A percentile compares a stretch with the other conserved stretches of the same genome.
phyloP scores from a whole-genome alignment of 805 yeast genomes.

The Starmerella bombi region DNA sequence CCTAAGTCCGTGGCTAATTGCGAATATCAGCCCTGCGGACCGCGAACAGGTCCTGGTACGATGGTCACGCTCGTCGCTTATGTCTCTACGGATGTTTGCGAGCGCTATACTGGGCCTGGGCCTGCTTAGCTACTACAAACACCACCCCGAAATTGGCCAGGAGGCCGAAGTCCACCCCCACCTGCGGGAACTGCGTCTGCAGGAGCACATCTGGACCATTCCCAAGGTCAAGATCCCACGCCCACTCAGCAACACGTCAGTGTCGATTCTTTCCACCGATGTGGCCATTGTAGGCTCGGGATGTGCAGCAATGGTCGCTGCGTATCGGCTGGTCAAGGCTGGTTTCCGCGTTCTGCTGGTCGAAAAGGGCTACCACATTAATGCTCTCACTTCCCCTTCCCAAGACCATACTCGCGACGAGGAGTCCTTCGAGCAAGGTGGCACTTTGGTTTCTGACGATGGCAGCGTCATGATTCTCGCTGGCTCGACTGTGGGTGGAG shows the following conservation, averaged over 20 bases:
- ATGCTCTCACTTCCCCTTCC: slow-evolving; percentile 28
- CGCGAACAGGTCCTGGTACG: slow-evolving; percentile 27
- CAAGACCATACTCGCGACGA: slow-evolving; percentile 30
- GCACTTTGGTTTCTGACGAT: slow-evolving; percentile 29
- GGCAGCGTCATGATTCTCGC: slow-evolving; percentile 33
- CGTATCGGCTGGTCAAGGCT: slow-evolving; percentile 33
- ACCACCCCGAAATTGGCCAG: slow-evolving; percentile 6
- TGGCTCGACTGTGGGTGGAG: slow-evolving; percentile 46
- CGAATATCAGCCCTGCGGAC: slow-evolving; percentile 25
- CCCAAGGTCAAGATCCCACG: slow-evolving; percentile 10
- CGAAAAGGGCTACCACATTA: slow-evolving; percentile 39
- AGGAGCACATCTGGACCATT: slow-evolving; percentile 1
- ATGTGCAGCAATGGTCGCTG: slow-evolving; percentile 41
- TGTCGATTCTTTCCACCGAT: slow-evolving; percentile 23
- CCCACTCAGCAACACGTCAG: slow-evolving; percentile 1
- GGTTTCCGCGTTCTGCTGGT: slow-evolving; percentile 36
- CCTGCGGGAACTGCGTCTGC: slow-evolving; percentile 1
- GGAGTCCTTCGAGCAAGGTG: slow-evolving; percentile 32
- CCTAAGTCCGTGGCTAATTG: slow-evolving; percentile 15
- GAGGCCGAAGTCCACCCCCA: slow-evolving; percentile 13
- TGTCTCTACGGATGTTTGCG: slow-evolving; percentile 29
- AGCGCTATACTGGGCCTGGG: slow-evolving; percentile 24
- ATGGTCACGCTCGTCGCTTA: slow-evolving; percentile 35
- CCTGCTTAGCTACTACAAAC: slow-evolving; percentile 6
- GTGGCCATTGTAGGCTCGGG: slow-evolving; percentile 42